Base-by-base conservation (phyloP, 805 yeast species). In the Henningerozyma blattae region DNA sequence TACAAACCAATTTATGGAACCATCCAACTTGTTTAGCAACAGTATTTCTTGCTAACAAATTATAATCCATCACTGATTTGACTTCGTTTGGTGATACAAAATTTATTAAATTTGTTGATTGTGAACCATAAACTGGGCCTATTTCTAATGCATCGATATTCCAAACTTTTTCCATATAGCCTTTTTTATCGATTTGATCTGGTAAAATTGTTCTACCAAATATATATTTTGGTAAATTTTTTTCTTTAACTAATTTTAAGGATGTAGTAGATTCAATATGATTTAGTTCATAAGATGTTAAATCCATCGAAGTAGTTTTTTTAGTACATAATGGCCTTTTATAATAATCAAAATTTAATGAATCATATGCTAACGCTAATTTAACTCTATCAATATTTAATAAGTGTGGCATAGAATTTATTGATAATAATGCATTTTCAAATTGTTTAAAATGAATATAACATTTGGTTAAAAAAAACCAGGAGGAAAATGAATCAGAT, bases 1-100 rank as follows among this genome's bases (percentile, higher is more conserved):
- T 77, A 52, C 84, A 89, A 1, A 82, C 83, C 34, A 58, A 39
- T 27, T 35, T 33, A 32, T 48, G 44, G 18, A 48, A 54, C 50
- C 50, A 45, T 27, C 49, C 46, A 24, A 41, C 43, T 24, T 47
- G 50, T 20, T 48, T 48, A 4, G 52, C 48, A 15, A 48, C 38
- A 15, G 54, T 40, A 38, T 51, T 56, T 30, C 56, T 43, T n/a
- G 45, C 39, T 28, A 56, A 39, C 28, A 54, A 28, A 13, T 45
- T 43, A 3, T 43, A 19, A 37, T 55, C 49, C 7, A 38, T 45
- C 4, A 55, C 42, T 2, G 55, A 42, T 24, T 45, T 43, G 2
- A 50, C 49, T 32, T 54, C 58, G 25, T 48, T 46, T 13, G 48
- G 41, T 4, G 57, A 44, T 4, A 49, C 56, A 37, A 52, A 56